These are phyloP conservation scores for Fusarium sp. DNA, from an alignment of 2,329 filamentous ascomycete genomes.

Conservation along the genomic window DNA sequence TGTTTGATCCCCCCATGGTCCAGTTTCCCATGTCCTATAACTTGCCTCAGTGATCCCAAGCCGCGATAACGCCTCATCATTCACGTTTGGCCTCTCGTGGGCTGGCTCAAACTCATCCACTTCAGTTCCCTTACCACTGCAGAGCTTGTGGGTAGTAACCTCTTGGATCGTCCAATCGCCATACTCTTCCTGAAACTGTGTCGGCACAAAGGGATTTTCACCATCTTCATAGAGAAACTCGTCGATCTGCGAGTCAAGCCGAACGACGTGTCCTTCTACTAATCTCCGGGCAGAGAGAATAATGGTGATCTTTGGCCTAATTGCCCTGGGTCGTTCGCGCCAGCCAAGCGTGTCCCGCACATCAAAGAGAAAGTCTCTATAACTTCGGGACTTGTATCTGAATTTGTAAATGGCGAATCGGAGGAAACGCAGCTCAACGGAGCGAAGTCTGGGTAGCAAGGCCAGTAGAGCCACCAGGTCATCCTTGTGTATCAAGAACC, in stretches of 20 bases:
- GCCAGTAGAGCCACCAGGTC: constrained; percentile 51
- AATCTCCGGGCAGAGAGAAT: accelerated
- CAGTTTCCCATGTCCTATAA: not conserved
- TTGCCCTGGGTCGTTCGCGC: not conserved
- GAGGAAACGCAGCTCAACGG: constrained; percentile 53
- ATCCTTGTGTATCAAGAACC: constrained; percentile 44
- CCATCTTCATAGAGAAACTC: not conserved
- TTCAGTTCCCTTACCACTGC: not conserved
- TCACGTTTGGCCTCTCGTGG: not conserved
- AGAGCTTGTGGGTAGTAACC: not conserved
- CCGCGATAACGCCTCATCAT: accelerated
- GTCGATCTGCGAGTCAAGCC: not conserved
- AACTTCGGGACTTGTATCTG: too few relatives aligned
- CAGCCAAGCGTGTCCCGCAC: constrained; percentile 1
- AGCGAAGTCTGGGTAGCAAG: constrained; percentile 48
- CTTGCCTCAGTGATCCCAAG: not conserved
- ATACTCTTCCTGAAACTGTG: not conserved
- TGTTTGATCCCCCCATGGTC: not conserved
- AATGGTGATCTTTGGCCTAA: not conserved
- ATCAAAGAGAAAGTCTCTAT: not conserved
- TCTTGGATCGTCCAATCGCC: too few relatives aligned
- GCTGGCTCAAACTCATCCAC: not conserved
- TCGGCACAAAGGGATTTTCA: not conserved
- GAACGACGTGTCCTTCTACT: not conserved
- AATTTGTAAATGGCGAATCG: constrained; percentile 2